Evolutionary conservation across 2,329 filamentous ascomycete species (phyloP).

Genomic region (Xylaria sp.): DNA sequence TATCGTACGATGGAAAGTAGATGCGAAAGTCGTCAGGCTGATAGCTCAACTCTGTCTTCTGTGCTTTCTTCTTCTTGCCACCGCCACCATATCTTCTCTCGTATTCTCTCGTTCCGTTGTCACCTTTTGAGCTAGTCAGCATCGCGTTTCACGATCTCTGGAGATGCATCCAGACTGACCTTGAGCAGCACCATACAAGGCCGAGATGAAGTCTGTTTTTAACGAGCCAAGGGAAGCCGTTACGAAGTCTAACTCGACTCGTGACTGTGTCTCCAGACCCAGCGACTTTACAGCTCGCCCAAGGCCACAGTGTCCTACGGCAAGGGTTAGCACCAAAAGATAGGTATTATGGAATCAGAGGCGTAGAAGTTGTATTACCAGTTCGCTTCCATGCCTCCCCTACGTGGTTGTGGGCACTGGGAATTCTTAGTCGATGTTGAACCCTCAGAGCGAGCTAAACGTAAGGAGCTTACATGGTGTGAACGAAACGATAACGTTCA

Average conservation of each 20-base stretch:
- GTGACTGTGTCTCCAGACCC: conserved; percentile 49
- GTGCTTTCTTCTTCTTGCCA: conserved; percentile 29
- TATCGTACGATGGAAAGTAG: conserved; percentile 74
- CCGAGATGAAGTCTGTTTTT: conserved; percentile 59
- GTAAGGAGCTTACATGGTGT: conserved; percentile 61
- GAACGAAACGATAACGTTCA: conserved; percentile 68
- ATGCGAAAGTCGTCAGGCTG: conserved; percentile 56
- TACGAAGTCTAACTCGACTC: conserved; percentile 67
- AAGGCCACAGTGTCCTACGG: conserved; percentile 66
- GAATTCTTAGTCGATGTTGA: conserved; percentile 17
- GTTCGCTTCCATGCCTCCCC: conserved; percentile 40
- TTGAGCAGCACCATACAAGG: conserved; percentile 51
- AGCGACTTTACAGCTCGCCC: conserved; percentile 60
- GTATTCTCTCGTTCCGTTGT: conserved; percentile 44
- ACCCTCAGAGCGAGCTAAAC: not conserved
- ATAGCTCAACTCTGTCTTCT: conserved; percentile 20
- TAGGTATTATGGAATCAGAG: not conserved
- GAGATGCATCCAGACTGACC: conserved; percentile 34
- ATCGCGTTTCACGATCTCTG: not conserved
- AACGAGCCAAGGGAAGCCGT: conserved; percentile 78
- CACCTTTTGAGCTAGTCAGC: conserved; percentile 30
- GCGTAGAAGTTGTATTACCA: conserved; percentile 34
- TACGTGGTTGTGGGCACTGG: conserved; percentile 51
- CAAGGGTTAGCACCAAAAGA: conserved; percentile 10
- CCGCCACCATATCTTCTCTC: conserved; percentile 34